Conservation (phyloP, 345 rosid genomes). For the Aquilaria yunnanensis region DNA sequence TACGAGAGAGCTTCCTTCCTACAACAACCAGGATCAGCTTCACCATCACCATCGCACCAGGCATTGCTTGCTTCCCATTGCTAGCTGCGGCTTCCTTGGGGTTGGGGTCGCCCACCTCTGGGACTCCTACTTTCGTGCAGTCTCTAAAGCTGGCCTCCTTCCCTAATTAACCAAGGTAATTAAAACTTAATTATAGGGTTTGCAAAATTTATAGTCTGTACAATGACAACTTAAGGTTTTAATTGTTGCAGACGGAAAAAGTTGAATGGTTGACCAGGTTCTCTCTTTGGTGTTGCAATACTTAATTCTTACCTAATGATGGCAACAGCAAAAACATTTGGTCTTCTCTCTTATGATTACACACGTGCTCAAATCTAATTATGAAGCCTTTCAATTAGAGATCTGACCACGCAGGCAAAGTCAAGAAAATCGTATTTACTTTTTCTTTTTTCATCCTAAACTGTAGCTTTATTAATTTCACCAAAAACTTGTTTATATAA, state of each 20-base stretch:
- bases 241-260: conserved; percentile 3
- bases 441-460: too few species aligned
- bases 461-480: too few species aligned
- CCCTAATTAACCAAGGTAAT: conserved; percentile 18
- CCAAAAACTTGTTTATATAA: too few species aligned
- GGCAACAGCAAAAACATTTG: conserved; percentile 18
- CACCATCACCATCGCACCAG: conserved; percentile 35
- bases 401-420: neutral
- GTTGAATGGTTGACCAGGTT: conserved; percentile 5
- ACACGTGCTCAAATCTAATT: conserved; percentile 42
- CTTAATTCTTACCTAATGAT: conserved; percentile 6
- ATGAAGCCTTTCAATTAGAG: conserved; percentile 22
- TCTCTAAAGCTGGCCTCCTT: conserved; percentile 52
- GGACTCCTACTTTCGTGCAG: conserved; percentile 16
- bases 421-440: too few species aligned
- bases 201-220: neutral
- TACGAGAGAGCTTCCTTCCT: conserved; percentile 49
- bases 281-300: conserved; percentile 8
- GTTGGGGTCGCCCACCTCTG: conserved; percentile 15
- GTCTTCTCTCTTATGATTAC: conserved; percentile 32
- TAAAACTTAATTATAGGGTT: neutral
- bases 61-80: conserved; percentile 34
- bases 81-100: conserved; percentile 19
- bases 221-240: neutral
- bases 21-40: conserved; percentile 38